These are phyloP conservation scores for Epichloe gansuensis DNA, from an alignment of 2,329 filamentous ascomycete species.

Conservation along the genomic window DNA sequence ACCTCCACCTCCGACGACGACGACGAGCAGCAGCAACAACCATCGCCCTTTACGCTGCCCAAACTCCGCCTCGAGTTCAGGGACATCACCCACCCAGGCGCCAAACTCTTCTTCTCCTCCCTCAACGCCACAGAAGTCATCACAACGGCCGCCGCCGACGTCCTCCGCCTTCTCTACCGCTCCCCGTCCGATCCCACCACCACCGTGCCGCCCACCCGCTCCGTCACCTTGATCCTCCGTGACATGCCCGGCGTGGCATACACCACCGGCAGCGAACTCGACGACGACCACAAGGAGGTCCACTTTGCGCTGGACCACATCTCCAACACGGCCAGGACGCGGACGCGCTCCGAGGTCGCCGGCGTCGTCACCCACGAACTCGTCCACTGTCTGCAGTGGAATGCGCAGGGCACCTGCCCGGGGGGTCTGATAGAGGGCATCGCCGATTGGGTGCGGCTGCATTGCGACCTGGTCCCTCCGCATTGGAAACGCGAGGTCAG, in stretches of 20 bases:
- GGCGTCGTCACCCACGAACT: constrained; percentile 87
- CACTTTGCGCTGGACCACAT: constrained; percentile 76
- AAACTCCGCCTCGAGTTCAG: constrained; percentile 47
- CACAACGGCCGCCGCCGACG: constrained; percentile 47
- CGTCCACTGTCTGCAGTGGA: constrained; percentile 88
- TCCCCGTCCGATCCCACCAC: constrained; percentile 28
- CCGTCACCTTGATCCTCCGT: constrained; percentile 70
- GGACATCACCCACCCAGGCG: constrained; percentile 46
- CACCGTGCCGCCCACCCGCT: constrained; percentile 53
- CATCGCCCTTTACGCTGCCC: constrained; percentile 29
- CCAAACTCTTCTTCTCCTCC: constrained; percentile 52
- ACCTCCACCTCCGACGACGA: background rate
- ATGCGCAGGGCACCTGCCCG: constrained; percentile 49
- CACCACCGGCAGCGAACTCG: constrained; percentile 67
- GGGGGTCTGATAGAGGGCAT: constrained; percentile 78
- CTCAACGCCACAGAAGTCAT: constrained; percentile 52
- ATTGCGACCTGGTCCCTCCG: constrained; percentile 57
- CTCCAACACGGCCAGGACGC: constrained; percentile 28
- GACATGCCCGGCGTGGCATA: constrained; percentile 79
- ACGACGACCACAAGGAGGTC: constrained; percentile 83
- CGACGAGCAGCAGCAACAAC: background rate
- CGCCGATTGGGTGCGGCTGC: constrained; percentile 82
- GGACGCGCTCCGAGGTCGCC: constrained; percentile 49
- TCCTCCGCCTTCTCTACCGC: constrained; percentile 60
- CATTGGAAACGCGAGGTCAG: constrained; percentile 59